Evolutionary conservation across 768 basidiomycete genomes (phyloP), one percentile per base, ranked within the genome.

Genomic region (Boletus rubroflammeus): DNA sequence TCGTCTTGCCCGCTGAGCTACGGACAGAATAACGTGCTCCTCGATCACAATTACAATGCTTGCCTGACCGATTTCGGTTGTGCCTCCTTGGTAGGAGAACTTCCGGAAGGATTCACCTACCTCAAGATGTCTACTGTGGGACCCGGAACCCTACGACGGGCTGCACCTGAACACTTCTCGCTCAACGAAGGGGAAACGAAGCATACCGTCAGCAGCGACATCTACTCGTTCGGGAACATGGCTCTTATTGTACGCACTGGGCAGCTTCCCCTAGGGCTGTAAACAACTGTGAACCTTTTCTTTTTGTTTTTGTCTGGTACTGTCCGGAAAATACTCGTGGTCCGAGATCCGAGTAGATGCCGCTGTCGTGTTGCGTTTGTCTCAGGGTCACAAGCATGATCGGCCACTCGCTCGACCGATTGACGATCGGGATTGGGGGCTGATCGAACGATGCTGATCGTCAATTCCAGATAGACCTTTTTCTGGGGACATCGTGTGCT

Each of bases 1-100:
- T 5, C 26, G 6, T 25, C 35, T 31, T 11, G 11, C 9, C 8
- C 3, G 6, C 26, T 25, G 5, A 35, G 3, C 15, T 15, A 28
- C 13, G 5, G 6, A 39, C 50, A 58, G 57, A 58, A 51, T 6
- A 57, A 58, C n/a, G 45, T 58, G 21, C 55, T 58, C 31, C 51
- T 58, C 17, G 46, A 53, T 42, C 46, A 15, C 28, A 38, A 50
- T 15, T 59, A 41, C 47, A 41, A 42, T 17, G 54, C 57, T 15
- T 19, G 54, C 17, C 32, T 58, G 26, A 21, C 49, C 9, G 54
- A 58, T 26, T 57, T 57, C 11, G 56, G 56, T 17, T 57, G 47
- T 39, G 35, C 53, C 2, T 56, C 54, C 1, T 45, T 50, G 36
- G 28, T 58, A 31, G 54, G 56, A 14, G 44, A 58, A 35, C 34